phyloP scores from a whole-genome alignment of 768 basidiomycete species.

The Suillus americanus region DNA sequence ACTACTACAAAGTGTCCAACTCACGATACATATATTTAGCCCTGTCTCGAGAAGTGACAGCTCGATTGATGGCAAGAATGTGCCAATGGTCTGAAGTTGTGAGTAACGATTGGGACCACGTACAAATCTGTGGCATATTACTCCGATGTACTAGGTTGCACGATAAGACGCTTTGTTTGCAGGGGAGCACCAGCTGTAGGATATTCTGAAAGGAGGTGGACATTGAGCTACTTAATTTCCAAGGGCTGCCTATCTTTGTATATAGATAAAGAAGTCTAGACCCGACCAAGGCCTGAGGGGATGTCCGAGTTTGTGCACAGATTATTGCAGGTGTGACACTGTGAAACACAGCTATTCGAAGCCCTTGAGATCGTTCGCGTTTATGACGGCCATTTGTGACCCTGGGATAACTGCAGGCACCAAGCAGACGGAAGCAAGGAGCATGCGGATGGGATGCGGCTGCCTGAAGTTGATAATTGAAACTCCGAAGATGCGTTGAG shows the following conservation, averaged over 20 bases:
- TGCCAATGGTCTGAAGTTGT: not conserved
- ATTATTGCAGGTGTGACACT: not conserved
- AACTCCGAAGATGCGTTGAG: conserved; percentile 11
- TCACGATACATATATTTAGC: not conserved
- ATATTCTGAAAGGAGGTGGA: not conserved
- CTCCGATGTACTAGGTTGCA: not conserved
- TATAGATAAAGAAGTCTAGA: not conserved
- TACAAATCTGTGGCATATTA: not conserved
- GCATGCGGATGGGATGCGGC: conserved; percentile 2
- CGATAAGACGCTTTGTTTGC: not conserved
- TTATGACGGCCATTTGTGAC: conserved; percentile 1
- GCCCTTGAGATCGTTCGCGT: not conserved
- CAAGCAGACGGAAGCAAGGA: not conserved
- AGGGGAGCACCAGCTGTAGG: not conserved
- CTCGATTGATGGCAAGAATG: not conserved
- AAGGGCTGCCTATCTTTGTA: not conserved
- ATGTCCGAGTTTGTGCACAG: not conserved
- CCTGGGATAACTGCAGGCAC: conserved; percentile 3
- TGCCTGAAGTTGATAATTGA: conserved; percentile 8
- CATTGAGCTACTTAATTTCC: not conserved
- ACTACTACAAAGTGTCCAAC: not conserved
- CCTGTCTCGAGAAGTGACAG: not conserved
- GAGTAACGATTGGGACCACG: not conserved
- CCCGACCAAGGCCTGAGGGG: not conserved
- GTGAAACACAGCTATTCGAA: not conserved